Base-by-base conservation (phyloP, 1,284 basidiomycete species). In the Irpex sp. region DNA sequence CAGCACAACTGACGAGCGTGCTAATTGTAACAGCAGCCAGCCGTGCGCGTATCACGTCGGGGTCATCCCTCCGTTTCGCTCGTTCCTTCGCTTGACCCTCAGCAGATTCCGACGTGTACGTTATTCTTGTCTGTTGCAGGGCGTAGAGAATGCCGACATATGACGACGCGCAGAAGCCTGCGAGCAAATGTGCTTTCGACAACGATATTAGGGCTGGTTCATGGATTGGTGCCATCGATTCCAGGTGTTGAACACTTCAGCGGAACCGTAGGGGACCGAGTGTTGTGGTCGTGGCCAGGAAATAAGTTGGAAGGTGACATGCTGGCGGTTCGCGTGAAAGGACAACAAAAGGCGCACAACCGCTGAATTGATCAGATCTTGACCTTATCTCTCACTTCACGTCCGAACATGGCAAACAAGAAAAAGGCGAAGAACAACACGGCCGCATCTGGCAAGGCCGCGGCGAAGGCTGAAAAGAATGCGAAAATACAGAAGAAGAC, bases 391-490 rank as follows among this genome's bases (percentile, higher is more conserved):
- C 31, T 33, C 11, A 35, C 19, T 33, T 37, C 54, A n/a, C 7
- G 8, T n/a, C 8, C 7, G 17, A 58, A 36, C 7, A 58, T 58
- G 57, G 19, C 33, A 3, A 43, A 43, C 1, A 81, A 81, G 71
- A 89, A 89, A 74, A 84, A 85, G 68, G 61, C 76, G 26, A 51
- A 19, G 15, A 19, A 9, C 11, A 19, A 9, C 21, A 26, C 15
- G 31, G 7, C 19, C 26, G 9, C 3, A 9, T 17, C 66, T 1
- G 68, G 71, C 9, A 89, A 88, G 67, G 71, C 79, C 0, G 74
- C 80, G 0, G 79, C 83, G 3, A 92, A 90, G 70, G 85, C 84
- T 0, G 84, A 82, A 0, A 93, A 93, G 74, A 94, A 93, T 70
- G 83, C 82, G 1, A 93, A 90, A 68, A 82, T 83, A 0, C 81